phyloP scores from a whole-genome alignment of 331 rosid genomes.

The Erythrophleum ivorense region DNA sequence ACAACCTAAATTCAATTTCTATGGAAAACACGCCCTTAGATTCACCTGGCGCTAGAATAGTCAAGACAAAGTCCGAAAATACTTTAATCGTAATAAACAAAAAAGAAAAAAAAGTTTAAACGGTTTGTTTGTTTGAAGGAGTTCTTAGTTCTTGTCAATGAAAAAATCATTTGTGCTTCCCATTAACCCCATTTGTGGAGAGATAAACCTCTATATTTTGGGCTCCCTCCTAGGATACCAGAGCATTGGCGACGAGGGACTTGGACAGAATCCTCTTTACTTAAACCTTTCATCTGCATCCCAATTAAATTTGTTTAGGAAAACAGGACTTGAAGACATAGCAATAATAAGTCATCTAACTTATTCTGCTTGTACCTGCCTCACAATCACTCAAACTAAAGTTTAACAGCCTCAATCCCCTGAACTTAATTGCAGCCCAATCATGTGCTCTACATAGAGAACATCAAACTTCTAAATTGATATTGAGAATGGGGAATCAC shows the following conservation, averaged over 20 bases:
- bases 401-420: conserved; percentile 83
- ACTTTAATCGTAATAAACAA: background rate
- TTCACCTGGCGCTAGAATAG: background rate
- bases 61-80: background rate
- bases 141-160: conserved; percentile 63
- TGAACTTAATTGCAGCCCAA: conserved; percentile 83
- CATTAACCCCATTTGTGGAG: conserved; percentile 67
- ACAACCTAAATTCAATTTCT: background rate
- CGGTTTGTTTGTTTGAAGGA: background rate
- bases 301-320: conserved; percentile 12
- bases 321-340: background rate
- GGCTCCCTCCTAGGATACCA: conserved; percentile 66
- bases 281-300: conserved; percentile 66
- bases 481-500: background rate
- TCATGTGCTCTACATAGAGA: conserved; percentile 66
- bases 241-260: conserved; percentile 70
- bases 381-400: conserved; percentile 69
- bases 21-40: background rate
- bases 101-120: background rate
- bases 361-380: conserved; percentile 50
- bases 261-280: conserved; percentile 82
- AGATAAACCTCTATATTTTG: conserved; percentile 60
- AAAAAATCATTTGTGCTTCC: conserved; percentile 69
- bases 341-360: background rate
- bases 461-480: background rate